phyloP scores from a whole-genome alignment of 1,139 yeast genomes.

The Pichia sp. region DNA sequence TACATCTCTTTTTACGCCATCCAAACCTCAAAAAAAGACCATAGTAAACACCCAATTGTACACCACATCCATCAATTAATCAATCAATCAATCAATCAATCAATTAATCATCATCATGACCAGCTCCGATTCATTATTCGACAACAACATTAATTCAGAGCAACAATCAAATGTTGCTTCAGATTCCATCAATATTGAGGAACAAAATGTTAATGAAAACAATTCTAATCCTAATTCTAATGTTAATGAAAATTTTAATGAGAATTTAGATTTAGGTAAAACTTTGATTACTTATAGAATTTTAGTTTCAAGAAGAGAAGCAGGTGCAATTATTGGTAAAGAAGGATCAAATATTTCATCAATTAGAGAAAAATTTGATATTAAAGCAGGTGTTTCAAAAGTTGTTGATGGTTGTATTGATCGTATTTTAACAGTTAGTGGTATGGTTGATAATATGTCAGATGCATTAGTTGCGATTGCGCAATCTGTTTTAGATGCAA shows the following conservation, averaged over 20 bases:
- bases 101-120: constrained; percentile 16
- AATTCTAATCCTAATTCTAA: no score
- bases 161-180: constrained; percentile 2
- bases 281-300: constrained; percentile 55
- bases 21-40: no score
- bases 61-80: no score
- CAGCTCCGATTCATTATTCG: constrained; percentile 29
- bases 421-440: constrained; percentile 76
- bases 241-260: no score
- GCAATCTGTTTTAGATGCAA: constrained; percentile 45
- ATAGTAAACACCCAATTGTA: no score
- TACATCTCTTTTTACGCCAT: no score
- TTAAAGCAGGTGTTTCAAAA: constrained; percentile 86
- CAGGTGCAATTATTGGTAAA: constrained; percentile 87
- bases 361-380: constrained; percentile 69
- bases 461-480: constrained; percentile 70
- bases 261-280: constrained; percentile 24
- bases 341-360: constrained; percentile 77
- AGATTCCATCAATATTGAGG: not conserved
- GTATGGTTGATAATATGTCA: constrained; percentile 69
- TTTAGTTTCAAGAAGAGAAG: constrained; percentile 78
- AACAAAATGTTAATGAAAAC: no score
- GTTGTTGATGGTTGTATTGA: constrained; percentile 79
- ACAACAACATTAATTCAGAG: constrained; percentile 23
- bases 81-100: not conserved